Evolutionary conservation across 192 early-diverging fungal genomes (phyloP).

Genomic region (Umbelopsis vinacea): DNA sequence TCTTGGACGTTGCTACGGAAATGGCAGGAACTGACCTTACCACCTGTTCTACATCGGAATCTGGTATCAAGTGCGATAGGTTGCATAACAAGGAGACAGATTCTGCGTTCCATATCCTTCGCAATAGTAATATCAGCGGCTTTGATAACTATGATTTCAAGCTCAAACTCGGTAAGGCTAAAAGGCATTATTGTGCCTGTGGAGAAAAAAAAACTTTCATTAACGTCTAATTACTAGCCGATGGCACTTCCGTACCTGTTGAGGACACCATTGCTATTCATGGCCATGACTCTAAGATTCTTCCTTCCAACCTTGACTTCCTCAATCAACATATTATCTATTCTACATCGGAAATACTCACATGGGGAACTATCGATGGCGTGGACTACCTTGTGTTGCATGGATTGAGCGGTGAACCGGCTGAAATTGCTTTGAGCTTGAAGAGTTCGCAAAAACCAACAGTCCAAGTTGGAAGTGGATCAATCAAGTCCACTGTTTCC

Average conservation of each 20-base stretch:
- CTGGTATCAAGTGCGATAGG: slow-evolving; percentile 3
- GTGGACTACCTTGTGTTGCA: slow-evolving; percentile 25
- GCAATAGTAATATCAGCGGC: slow-evolving; percentile 19
- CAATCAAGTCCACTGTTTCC: background rate
- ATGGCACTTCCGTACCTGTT: slow-evolving; percentile 13
- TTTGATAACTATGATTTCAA: slow-evolving; percentile 23
- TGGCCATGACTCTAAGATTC: slow-evolving; percentile 28
- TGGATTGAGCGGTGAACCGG: slow-evolving; percentile 22
- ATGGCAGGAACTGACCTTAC: slow-evolving; percentile 18
- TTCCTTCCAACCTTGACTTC: slow-evolving; percentile 26
- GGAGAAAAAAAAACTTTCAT: background rate
- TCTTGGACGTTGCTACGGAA: slow-evolving; percentile 25
- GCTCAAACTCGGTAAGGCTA: background rate
- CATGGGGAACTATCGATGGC: slow-evolving; percentile 26
- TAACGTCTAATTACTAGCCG: background rate
- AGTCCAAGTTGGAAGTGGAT: slow-evolving; percentile 12
- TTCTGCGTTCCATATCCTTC: slow-evolving; percentile 23
- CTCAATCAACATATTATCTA: slow-evolving; percentile 29
- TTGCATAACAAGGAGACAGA: slow-evolving; percentile 19
- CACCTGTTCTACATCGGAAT: slow-evolving; percentile 6
- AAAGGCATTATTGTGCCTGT: background rate
- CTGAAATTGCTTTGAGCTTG: slow-evolving; percentile 20
- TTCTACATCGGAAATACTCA: slow-evolving; percentile 26
- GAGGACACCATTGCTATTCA: slow-evolving; percentile 19
- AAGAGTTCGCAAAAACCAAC: background rate